Percentiles rank a stretch among this genome's conserved stretches.
Conservation (phyloP, 768 basidiomycete genomes). For the Trichaptum fuscoviolaceum region DNA sequence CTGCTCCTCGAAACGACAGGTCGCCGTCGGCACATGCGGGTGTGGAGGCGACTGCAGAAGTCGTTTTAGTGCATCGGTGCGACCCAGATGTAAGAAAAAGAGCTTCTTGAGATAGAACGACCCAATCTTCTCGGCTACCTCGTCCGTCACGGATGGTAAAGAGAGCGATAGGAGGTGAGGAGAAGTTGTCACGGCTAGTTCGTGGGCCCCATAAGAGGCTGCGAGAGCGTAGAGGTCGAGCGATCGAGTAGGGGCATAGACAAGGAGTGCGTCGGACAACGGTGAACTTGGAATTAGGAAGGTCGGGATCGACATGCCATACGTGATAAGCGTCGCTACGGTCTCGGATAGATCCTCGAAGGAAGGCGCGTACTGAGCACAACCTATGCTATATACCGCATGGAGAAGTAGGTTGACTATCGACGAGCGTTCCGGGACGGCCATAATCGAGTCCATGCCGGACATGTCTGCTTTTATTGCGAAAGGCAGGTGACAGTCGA, state of each 20-base stretch:
- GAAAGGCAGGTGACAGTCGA: constrained; percentile 53
- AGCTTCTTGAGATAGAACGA: constrained; percentile 73
- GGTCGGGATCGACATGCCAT: constrained; percentile 52
- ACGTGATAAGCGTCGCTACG: constrained; percentile 50
- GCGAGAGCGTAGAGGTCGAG: constrained; percentile 71
- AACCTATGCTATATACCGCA: constrained; percentile 64
- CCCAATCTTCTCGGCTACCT: constrained; percentile 63
- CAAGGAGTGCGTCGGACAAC: constrained; percentile 55
- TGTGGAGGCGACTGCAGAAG: constrained; percentile 21
- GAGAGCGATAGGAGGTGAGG: constrained; percentile 69
- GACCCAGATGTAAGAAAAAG: constrained; percentile 80
- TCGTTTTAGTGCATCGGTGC: constrained; percentile 68
- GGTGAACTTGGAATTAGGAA: constrained; percentile 46
- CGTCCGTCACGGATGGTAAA: constrained; percentile 64
- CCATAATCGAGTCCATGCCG: constrained; percentile 46
- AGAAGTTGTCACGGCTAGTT: constrained; percentile 71
- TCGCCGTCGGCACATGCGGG: constrained; percentile 23
- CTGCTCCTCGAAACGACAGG: constrained; percentile 30
- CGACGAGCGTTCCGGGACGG: constrained; percentile 53
- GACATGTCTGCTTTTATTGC: constrained; percentile 33
- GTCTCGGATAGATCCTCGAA: constrained; percentile 53
- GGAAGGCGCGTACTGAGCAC: constrained; percentile 67
- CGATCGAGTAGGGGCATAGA: constrained; percentile 62
- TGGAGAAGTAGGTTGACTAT: constrained; percentile 73
- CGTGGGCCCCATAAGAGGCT: constrained; percentile 58